Evolutionary conservation across 2,329 filamentous ascomycete species (phyloP), one percentile per base, ranked within the genome.

Genomic region (Hypoxylon sp.): DNA sequence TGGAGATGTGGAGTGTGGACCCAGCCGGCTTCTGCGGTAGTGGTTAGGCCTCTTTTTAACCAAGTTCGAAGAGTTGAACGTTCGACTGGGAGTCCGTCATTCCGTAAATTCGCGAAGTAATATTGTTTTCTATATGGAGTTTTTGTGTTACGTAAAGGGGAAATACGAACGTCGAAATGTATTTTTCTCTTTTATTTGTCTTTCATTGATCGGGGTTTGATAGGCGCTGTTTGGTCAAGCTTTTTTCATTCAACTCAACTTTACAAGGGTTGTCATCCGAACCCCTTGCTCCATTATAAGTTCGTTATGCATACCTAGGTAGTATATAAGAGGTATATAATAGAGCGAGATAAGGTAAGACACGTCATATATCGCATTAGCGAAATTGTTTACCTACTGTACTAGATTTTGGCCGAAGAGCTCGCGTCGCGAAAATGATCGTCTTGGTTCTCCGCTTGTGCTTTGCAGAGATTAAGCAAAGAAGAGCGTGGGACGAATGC

Each of bases 301-400:
- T 11, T 50, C 43, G 30, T 30, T 38, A 49, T 49, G 41, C 28
- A 36, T 34, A n/a, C n/a, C n/a, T n/a, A 52, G 43, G 10, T 34
- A 9, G n/a, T 34, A 46, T 28, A 28, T n/a, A 23, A 23, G 23
- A 23, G 23, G 23, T 23, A 38, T 9, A 53, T 58, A 53, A 51
- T 46, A 53, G 17, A 51, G 21, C 28, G 7, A 17, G 19, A n/a
- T 38, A 45, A 32, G 19, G 30, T 23, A 50, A 9, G 43, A 56
- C 45, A 58, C 34, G 52, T 61, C 61, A 61, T 48, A 38, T 45
- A 21, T 17, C 23, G 25, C 48, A 43, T 59, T 61, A 45, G 57
- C 43, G 60, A 67, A 50, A 60, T 57, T 60, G 28, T 30, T 6
- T 36, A 21, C 21, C 23, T 49, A 60, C 23, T 17, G 9, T 49